Evolutionary conservation across 345 rosid species (phyloP), one percentile per base, ranked within the genome.

Genomic region (Angophora floribunda): DNA sequence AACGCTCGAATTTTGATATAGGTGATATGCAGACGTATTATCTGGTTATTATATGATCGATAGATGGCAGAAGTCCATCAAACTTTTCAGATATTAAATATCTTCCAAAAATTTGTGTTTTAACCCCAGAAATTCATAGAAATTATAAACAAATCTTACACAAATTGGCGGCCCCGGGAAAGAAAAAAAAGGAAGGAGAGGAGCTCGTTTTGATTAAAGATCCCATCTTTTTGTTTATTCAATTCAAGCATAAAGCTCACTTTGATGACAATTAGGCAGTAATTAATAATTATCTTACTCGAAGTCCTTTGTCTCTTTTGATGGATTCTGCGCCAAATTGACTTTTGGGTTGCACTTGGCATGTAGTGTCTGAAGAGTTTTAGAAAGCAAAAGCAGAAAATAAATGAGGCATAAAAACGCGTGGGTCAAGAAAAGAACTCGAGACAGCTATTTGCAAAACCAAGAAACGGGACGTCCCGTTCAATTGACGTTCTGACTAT

Each of bases 371-470:
- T 55, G 61, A 55, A 55, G 61, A 55, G 2, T 55, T 1, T 55
- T 0, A 55, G 6, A 55, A 55, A 0, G 28, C 61, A 55, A 55
- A 55, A 21, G 9, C 28, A 55, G 0, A 55, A 55, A 1, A 22
- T 55, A 55, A 55, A 55, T 55, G 61, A 55, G 61, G 61, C 32
- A 17, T 36, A 36, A 70, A 70, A 24, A 17, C 26, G 24, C 13
- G 82, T 36, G 12, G 47, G 47, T 70, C 36, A 28, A 13, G 12
- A 63, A 63, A n/a, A 30, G 70, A 13, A 28, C 36, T 63, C 55
- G 13, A 59, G 24, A n/a, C 21, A n/a, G 1, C 41, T 4, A n/a
- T 21, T 16, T 65, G 7, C 41, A 15, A 16, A 32, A 19, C 24
- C 79, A 0, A 17, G 82, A 36, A 70, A 70, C 82, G 82, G 82